Conservation (phyloP, 768 basidiomycete species). For the Pleurotus tuoliensis region DNA sequence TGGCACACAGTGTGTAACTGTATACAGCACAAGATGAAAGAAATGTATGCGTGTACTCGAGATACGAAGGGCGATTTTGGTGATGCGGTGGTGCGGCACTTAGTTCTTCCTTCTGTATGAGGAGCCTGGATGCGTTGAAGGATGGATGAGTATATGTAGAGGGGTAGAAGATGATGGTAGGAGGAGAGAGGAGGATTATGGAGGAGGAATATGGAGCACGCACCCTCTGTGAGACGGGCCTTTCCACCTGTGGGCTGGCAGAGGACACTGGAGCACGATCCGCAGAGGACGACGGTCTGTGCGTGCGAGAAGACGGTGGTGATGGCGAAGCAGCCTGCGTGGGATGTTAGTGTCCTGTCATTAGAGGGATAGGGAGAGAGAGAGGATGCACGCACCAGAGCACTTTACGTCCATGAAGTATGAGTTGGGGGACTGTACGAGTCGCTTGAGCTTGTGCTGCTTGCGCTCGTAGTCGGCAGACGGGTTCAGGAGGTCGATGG, state of each 20-base stretch:
- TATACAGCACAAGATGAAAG: constrained; percentile 10
- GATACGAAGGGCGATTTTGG: constrained; percentile 4
- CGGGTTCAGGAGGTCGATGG: constrained; percentile 97
- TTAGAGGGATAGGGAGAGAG: constrained; percentile 10
- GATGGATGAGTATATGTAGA: constrained; percentile 7
- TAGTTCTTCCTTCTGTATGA: constrained; percentile 98
- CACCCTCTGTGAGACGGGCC: constrained; percentile 97
- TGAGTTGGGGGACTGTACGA: constrained; percentile 97
- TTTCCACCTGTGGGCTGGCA: constrained; percentile 99
- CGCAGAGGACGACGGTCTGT: constrained; percentile 94
- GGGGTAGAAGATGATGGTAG: too few species aligned
- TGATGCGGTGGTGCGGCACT: constrained; percentile 11
- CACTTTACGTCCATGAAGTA: constrained; percentile 99
- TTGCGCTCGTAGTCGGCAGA: constrained; percentile 79
- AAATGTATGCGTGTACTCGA: constrained; percentile 10
- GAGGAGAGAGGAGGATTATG: too few species aligned
- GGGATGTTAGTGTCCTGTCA: constrained; percentile 8
- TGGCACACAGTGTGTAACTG: too few species aligned
- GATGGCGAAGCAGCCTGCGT: constrained; percentile 84
- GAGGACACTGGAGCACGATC: constrained; percentile 87
- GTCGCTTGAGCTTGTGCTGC: constrained; percentile 98
- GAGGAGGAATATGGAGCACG: too few species aligned
- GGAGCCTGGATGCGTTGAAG: constrained; percentile 56
- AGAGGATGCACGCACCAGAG: constrained; percentile 58
- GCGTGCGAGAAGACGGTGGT: constrained; percentile 99